These are phyloP conservation scores for Dryas drummondii DNA, from an alignment of 306 rosid species.

Conservation along the genomic window DNA sequence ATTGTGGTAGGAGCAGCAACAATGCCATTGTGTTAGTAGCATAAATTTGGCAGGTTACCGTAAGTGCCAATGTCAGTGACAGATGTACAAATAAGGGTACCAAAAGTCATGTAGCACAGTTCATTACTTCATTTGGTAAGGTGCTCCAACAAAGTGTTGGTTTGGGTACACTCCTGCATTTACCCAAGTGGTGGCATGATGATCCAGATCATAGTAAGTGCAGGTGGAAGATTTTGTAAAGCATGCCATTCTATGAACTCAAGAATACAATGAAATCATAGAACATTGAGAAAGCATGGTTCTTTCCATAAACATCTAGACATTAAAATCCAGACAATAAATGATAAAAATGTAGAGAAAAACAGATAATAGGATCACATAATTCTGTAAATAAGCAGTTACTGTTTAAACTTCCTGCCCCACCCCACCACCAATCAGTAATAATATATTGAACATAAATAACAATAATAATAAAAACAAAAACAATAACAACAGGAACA, in stretches of 20 bases:
- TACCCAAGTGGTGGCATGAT: not conserved
- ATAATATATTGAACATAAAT: not conserved
- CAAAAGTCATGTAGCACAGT: not conserved
- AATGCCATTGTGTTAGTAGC: not conserved
- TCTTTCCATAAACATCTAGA: not conserved
- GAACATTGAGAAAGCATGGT: not conserved
- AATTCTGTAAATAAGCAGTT: not conserved
- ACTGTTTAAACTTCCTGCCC: not conserved
- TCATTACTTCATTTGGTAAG: not conserved
- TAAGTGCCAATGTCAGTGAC: not conserved
- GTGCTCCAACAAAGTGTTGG: not conserved
- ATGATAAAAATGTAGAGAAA: not conserved
- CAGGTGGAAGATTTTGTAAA: not conserved
- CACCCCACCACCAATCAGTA: slow-evolving; percentile 3
- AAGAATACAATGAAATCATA: not conserved
- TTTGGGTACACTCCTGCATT: not conserved
- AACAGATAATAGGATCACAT: not conserved
- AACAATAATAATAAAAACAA: too few relatives aligned
- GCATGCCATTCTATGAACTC: not conserved
- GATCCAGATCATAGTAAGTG: not conserved
- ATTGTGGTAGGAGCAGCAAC: not conserved
- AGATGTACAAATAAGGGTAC: not conserved
- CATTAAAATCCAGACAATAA: not conserved
- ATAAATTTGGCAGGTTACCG: not conserved
- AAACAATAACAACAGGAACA: not conserved